These are phyloP conservation scores for Suaeda aralocaspica DNA, from an alignment of 148 eudicot species.

Conservation along the genomic window DNA sequence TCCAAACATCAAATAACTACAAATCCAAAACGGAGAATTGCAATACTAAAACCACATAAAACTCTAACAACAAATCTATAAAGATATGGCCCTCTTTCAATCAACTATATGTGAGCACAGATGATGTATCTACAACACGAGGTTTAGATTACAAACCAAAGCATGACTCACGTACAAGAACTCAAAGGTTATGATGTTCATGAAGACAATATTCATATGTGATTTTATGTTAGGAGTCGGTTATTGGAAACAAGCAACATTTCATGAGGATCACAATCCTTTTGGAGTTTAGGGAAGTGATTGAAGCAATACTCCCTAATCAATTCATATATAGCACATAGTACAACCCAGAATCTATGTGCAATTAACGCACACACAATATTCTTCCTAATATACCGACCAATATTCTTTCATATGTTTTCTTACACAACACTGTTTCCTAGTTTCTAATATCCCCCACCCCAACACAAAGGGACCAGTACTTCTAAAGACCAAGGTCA, in stretches of 20 bases:
- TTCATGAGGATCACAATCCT: neutral
- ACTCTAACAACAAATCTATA: neutral
- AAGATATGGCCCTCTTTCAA: neutral
- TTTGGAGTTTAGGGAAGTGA: neutral
- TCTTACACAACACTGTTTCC: too few species aligned
- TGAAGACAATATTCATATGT: neutral
- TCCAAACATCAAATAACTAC: slow-evolving; percentile 5
- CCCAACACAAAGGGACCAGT: too few species aligned
- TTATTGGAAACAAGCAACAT: neutral
- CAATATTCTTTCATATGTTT: too few species aligned
- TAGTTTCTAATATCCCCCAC: too few species aligned
- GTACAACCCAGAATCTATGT: too few species aligned
- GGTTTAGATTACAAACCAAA: neutral
- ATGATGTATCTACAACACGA: neutral
- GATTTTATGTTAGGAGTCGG: neutral
- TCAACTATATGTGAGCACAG: neutral
- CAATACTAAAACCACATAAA: slow-evolving; percentile 1
- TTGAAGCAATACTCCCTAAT: neutral
- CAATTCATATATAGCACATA: neutral
- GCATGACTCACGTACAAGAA: neutral
- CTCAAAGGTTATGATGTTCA: neutral
- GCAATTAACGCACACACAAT: too few species aligned
- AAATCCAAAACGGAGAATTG: neutral
- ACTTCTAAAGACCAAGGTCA: too few species aligned
- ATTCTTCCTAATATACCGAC: too few species aligned